phyloP scores from a whole-genome alignment of 345 rosid genomes.

The Citrus maxima region DNA sequence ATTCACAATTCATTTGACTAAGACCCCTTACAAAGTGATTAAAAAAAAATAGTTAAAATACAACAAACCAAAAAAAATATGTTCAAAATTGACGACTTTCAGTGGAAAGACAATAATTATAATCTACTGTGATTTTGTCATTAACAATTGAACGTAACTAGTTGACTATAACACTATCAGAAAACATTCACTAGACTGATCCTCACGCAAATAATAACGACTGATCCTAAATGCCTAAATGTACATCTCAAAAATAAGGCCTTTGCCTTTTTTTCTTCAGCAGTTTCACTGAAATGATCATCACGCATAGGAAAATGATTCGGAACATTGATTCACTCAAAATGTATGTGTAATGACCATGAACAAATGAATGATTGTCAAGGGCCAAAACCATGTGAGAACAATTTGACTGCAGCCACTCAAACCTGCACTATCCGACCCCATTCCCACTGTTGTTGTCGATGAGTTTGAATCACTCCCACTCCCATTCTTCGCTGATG shows the following conservation, averaged over 20 bases:
- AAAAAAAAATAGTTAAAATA: neutral
- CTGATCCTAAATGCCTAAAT: neutral
- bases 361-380: conserved; percentile 16
- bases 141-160: neutral
- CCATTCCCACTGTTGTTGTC: conserved; percentile 36
- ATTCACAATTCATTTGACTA: neutral
- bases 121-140: neutral
- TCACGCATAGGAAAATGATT: neutral
- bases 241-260: neutral
- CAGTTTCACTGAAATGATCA: neutral
- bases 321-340: neutral
- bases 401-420: conserved; percentile 34
- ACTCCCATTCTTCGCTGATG: conserved; percentile 42
- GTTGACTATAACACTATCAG: neutral
- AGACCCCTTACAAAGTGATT: neutral
- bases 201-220: neutral
- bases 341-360: neutral
- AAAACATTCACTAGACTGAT: neutral
- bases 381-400: conserved; percentile 26
- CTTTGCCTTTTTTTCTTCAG: neutral
- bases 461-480: conserved; percentile 35
- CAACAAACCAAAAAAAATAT: neutral
- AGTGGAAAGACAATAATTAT: neutral
- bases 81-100: neutral
- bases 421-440: conserved; percentile 44